A percentile compares a stretch with the other conserved stretches of the same genome.
Conservation (phyloP, 2,329 filamentous ascomycete species). For the Fusarium denticulatum region DNA sequence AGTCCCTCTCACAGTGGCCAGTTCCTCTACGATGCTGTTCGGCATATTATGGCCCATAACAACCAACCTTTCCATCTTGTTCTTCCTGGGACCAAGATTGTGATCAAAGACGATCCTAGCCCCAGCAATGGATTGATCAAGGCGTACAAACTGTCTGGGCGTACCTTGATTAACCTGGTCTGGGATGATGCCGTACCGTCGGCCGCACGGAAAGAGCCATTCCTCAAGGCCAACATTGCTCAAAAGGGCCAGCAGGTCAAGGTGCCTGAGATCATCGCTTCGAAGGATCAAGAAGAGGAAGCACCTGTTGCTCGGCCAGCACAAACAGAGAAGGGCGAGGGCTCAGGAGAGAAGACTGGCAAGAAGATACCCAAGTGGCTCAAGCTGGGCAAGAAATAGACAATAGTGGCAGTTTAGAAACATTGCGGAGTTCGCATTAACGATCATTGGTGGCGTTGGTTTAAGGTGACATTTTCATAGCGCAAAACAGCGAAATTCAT, state of each 20-base stretch:
- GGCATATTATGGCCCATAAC: constrained; percentile 72
- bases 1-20: constrained; percentile 73
- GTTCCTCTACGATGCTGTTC: constrained; percentile 79
- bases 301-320: constrained; percentile 34
- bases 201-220: constrained; percentile 63
- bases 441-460: constrained; percentile 27
- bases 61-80: constrained; percentile 77
- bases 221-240: constrained; percentile 68
- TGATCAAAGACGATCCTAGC: constrained; percentile 59
- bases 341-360: constrained; percentile 64
- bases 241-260: constrained; percentile 73
- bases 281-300: constrained; percentile 51
- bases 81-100: constrained; percentile 64
- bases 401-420: background rate
- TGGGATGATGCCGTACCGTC: constrained; percentile 75
- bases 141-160: constrained; percentile 74
- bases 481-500: background rate
- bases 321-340: constrained; percentile 50
- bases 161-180: constrained; percentile 78
- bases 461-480: background rate
- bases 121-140: constrained; percentile 70
- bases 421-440: background rate
- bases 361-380: constrained; percentile 83
- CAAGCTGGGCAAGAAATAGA: constrained; percentile 75
- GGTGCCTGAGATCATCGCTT: constrained; percentile 65